A percentile compares a stretch with the other conserved stretches of the same genome.
Conservation (phyloP, 1,139 yeast species). For the Geotrichum citri-aurantii region DNA sequence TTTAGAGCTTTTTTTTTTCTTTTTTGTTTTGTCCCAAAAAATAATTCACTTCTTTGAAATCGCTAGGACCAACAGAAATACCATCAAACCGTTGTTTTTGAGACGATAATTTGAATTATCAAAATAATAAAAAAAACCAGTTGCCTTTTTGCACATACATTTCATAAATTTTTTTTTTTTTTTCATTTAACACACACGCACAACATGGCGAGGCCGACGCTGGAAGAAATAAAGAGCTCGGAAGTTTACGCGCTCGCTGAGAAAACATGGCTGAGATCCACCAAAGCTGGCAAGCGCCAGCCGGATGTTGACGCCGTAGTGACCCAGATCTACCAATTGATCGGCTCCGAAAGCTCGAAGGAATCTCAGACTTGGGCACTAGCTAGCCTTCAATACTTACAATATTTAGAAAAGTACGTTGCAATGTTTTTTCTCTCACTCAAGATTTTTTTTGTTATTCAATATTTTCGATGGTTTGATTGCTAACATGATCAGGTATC, state of each 20-base stretch:
- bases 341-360: not conserved
- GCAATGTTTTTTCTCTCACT: too few relatives aligned
- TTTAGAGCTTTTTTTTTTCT: not conserved
- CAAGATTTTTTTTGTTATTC: too few relatives aligned
- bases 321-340: not conserved
- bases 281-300: not conserved
- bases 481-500: conserved; percentile 10
- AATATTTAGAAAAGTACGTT: conserved; percentile 24
- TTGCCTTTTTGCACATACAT: not conserved
- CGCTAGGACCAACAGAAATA: too few relatives aligned
- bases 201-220: conserved; percentile 11
- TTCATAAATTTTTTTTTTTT: not conserved
- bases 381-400: conserved; percentile 21
- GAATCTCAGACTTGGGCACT: conserved; percentile 1
- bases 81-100: too few relatives aligned
- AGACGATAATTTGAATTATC: too few relatives aligned
- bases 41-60: not conserved
- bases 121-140: not conserved
- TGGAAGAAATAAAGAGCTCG: conserved; percentile 22
- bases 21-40: not conserved
- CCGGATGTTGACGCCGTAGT: not conserved
- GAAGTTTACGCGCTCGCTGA: conserved; percentile 21
- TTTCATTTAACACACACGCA: too few relatives aligned
- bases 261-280: conserved; percentile 21
- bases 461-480: not conserved